A percentile compares a stretch with the other conserved stretches of the same genome.
These are phyloP conservation scores for Ogataea henricii DNA, from an alignment of 805 yeast genomes.

Conservation along the genomic window DNA sequence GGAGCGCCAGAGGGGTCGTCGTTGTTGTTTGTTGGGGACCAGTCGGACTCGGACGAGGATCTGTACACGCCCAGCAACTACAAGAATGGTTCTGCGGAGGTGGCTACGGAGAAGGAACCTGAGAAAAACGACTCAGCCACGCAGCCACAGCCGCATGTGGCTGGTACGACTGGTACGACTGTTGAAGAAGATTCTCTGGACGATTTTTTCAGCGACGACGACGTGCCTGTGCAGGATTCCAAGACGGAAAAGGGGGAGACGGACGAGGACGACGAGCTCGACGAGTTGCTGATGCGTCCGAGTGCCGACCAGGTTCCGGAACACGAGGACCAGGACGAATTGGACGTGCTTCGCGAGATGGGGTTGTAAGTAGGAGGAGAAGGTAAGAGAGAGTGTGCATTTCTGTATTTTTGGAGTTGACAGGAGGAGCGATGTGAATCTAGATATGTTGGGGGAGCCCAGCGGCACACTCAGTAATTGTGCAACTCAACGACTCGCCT, in stretches of 20 bases:
- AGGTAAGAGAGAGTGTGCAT: not conserved
- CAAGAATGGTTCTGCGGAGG: not conserved
- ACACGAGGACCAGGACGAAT: constrained; percentile 39
- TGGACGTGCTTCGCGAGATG: constrained; percentile 47
- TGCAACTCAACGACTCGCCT: no score
- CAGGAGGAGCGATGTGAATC: no score
- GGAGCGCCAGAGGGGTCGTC: constrained; percentile 9
- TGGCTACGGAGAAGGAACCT: no score
- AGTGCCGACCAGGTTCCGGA: not conserved
- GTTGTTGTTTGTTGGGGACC: constrained; percentile 18
- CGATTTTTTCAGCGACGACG: constrained; percentile 5
- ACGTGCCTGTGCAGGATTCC: constrained; percentile 21
- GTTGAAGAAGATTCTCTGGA: not conserved
- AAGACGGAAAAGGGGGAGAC: no score
- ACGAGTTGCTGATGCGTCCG: constrained; percentile 16
- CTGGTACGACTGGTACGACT: not conserved
- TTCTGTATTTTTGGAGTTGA: no score
- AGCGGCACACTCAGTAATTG: no score
- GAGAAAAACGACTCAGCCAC: no score
- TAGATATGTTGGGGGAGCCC: no score
- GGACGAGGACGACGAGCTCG: constrained; percentile 19
- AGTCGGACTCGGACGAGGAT: constrained; percentile 22
- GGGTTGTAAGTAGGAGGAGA: constrained; percentile 37
- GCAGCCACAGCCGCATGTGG: no score
- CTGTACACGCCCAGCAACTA: constrained; percentile 15